Conservation (phyloP, 495 filamentous ascomycete species). For the Acidomyces sp. region DNA sequence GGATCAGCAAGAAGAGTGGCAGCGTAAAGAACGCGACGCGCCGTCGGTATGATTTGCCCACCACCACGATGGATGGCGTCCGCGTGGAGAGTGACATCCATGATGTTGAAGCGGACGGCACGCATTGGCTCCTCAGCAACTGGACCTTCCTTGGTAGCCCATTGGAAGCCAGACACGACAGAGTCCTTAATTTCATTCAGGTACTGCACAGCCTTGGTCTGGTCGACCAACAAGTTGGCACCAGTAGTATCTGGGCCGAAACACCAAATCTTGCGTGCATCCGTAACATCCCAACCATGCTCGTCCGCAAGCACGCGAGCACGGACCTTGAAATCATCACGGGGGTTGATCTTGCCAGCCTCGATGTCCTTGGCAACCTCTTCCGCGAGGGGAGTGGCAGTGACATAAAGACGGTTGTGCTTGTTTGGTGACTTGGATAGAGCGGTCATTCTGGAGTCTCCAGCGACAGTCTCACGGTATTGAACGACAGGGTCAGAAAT, state of each 20-base stretch:
- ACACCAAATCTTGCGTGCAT: conserved; percentile 99
- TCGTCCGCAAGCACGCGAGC: conserved; percentile 95
- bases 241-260: conserved; percentile 97
- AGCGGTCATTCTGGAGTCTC: conserved; percentile 77
- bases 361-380: conserved; percentile 87
- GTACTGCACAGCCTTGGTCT: conserved; percentile 99
- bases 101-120: conserved; percentile 91
- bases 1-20: conserved; percentile 82
- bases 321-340: conserved; percentile 98
- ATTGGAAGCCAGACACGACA: conserved; percentile 99
- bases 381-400: conserved; percentile 76
- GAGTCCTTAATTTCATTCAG: conserved; percentile 99
- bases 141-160: conserved; percentile 95
- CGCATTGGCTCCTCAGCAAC: conserved; percentile 98
- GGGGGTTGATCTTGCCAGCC: conserved; percentile 76
- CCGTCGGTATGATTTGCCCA: conserved; percentile 96
- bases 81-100: conserved; percentile 98
- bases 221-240: conserved; percentile 96
- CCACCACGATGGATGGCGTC: conserved; percentile 99
- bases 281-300: conserved; percentile 97
- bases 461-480: conserved; percentile 91
- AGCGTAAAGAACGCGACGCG: conserved; percentile 94
- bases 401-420: conserved; percentile 99
- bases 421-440: conserved; percentile 99
- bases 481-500: conserved; percentile 94